Base-by-base conservation (phyloP, 768 basidiomycete species). In the Mycena indigotica region DNA sequence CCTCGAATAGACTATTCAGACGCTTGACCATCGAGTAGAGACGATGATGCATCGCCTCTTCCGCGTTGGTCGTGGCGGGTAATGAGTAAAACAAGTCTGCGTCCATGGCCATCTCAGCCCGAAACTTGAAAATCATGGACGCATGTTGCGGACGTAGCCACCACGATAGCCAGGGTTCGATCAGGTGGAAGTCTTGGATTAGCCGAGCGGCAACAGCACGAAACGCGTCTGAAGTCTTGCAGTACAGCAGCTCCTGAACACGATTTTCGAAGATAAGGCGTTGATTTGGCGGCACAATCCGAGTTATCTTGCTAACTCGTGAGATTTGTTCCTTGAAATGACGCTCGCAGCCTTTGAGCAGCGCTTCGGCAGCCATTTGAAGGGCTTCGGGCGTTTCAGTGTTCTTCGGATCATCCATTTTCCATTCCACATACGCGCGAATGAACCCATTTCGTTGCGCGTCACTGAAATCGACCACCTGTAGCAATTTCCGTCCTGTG, bases 321-420 rank as follows among this genome's bases (percentile, higher is more conserved):
- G 40, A 15, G 28, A 53, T 41, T 32, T 53, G 52, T 13, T 38
- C 52, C 5, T 28, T 38, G 25, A 26, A 53, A 29, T 53, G 52
- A 38, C 41, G 52, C 26, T 40, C 52, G 38, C 52, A 53, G 52
- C 52, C 52, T 32, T 41, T 39, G 3, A 53, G 26, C 52, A 53
- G 38, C 19, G 15, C 24, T 8, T 26, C 28, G n/a, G 25, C 52
- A 10, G 29, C 52, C 2, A 26, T 21, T 15, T 5, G 13, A 8
- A 53, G 39, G 6, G 38, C 39, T 17, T 52, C 10, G 12, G 4
- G 30, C n/a, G n/a, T 35, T 12, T 35, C 25, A 13, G 30, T 38
- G n/a, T 29, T 30, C 30, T 25, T 2, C 5, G 51, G 51, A 21
- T 30, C 30, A 25, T 25, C 30, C 12, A 8, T 1, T 40, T 40